A percentile compares a stretch with the other conserved stretches of the same genome.
phyloP scores from a whole-genome alignment of 108 stramenopile species.

The Nitzschia palea region DNA sequence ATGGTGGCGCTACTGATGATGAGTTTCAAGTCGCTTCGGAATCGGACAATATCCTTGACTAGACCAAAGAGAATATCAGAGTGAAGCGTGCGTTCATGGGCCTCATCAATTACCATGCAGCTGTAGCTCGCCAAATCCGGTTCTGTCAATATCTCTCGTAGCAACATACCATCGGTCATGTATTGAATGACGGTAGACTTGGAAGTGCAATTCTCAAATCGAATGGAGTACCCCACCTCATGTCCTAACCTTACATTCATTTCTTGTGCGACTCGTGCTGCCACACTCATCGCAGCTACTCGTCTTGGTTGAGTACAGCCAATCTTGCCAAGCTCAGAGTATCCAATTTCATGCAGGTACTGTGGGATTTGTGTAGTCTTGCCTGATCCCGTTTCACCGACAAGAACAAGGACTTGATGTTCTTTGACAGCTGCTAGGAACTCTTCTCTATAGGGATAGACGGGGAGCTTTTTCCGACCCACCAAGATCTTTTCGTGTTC shows the following conservation, averaged over 20 bases:
- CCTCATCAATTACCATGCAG: slow-evolving; percentile 96
- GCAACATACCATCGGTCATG: slow-evolving; percentile 98
- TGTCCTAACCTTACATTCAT: slow-evolving; percentile 96
- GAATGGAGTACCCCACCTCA: slow-evolving; percentile 97
- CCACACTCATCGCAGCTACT: slow-evolving; percentile 99
- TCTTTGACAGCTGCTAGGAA: slow-evolving; percentile 88
- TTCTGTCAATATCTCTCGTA: slow-evolving; percentile 97
- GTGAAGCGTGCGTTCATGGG: slow-evolving; percentile 97
- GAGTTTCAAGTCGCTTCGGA: slow-evolving; percentile 90
- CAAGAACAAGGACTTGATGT: slow-evolving; percentile 90
- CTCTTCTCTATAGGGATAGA: slow-evolving; percentile 94
- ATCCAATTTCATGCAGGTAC: slow-evolving; percentile 97
- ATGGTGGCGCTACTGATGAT: slow-evolving; percentile 97
- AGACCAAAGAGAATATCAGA: slow-evolving; percentile 97
- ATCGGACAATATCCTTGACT: slow-evolving; percentile 96
- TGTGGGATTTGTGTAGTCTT: slow-evolving; percentile 98
- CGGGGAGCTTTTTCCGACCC: slow-evolving; percentile 91
- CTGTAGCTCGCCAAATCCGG: slow-evolving; percentile 96
- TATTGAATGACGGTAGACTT: slow-evolving; percentile 91
- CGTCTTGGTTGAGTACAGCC: slow-evolving; percentile 98
- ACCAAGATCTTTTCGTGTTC: slow-evolving; percentile 92
- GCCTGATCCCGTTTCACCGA: slow-evolving; percentile 88
- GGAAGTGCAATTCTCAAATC: slow-evolving; percentile 98
- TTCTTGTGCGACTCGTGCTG: slow-evolving; percentile 95
- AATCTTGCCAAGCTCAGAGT: slow-evolving; percentile 94